Evolutionary conservation across 371 early-diverging fungal genomes (phyloP), one percentile per base, ranked within the genome.

Genomic region (Mucor sp.): DNA sequence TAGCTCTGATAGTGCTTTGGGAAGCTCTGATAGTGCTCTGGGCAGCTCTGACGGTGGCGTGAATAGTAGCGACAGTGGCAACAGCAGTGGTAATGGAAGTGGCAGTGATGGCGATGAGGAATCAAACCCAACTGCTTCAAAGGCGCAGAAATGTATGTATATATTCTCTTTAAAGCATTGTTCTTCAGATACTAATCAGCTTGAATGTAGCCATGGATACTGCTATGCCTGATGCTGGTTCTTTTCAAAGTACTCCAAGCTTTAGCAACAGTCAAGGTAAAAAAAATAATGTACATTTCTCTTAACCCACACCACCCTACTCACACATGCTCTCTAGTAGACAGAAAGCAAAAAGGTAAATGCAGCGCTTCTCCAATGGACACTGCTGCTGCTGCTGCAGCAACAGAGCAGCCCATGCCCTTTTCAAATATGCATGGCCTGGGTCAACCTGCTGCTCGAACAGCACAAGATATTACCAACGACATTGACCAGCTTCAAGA

Each of bases 401-500:
- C 7, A 11, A 41, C 9, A n/a, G 14, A 12, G 15, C 44, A 21
- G 5, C 27, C 15, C 11, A 4, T 27, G 17, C 11, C 15, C 23
- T 25, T 9, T 17, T 47, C 30, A 0, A 11, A 12, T 50, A 12
- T 25, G 0, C 12, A 50, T 9, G 50, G 1, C 25, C 17, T 32
- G 6, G 6, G 30, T 6, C 59, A 56, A 30, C 50, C 4, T 4
- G 25, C 0, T n/a, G 30, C 71, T 27, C 66, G 71, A 7, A 73
- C 80, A 21, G 77, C 69, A 5, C 67, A 72, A 48, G 71, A 69
- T 0, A 79, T 79, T 23, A 65, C 75, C 11, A 43, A 72, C 21
- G 75, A 79, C 17, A 77, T 79, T 37, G 66, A 75, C 23, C 47
- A 60, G 12, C 65, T 79, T 19, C 75, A 79, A 62, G 35, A 44